Conservation (phyloP, 768 basidiomycete genomes). For the Boletus sp. region DNA sequence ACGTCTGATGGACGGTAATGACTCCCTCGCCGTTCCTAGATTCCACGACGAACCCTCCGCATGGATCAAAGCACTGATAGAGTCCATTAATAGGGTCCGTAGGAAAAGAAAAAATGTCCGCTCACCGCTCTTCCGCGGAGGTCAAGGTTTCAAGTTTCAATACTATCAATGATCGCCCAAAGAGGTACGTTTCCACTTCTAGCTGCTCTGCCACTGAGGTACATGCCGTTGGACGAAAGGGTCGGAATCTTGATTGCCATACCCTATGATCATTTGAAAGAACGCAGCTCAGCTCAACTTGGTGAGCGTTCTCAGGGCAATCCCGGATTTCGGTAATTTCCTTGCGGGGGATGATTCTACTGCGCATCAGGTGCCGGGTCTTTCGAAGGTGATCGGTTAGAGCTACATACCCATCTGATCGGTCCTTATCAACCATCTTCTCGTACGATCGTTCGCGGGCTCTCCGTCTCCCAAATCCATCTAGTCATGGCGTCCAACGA, state of each 20-base stretch:
- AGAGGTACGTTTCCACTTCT: too few relatives aligned
- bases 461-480: background rate
- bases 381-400: background rate
- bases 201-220: too few relatives aligned
- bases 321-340: background rate
- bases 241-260: too few relatives aligned
- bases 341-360: background rate
- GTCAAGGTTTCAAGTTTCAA: background rate
- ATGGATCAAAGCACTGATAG: too few relatives aligned
- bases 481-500: constrained; percentile 16
- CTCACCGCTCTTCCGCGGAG: too few relatives aligned
- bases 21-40: background rate
- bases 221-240: too few relatives aligned
- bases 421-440: background rate
- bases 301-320: background rate
- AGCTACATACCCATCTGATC: background rate
- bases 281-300: too few relatives aligned
- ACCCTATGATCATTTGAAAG: background rate
- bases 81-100: too few relatives aligned
- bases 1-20: background rate
- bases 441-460: background rate
- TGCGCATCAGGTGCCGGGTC: background rate
- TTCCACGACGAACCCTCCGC: background rate
- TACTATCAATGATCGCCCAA: background rate
- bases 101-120: background rate